Percentiles rank a stretch among this genome's conserved stretches.
Conservation (phyloP, 495 filamentous ascomycete species). For the Tuber melanosporum region DNA sequence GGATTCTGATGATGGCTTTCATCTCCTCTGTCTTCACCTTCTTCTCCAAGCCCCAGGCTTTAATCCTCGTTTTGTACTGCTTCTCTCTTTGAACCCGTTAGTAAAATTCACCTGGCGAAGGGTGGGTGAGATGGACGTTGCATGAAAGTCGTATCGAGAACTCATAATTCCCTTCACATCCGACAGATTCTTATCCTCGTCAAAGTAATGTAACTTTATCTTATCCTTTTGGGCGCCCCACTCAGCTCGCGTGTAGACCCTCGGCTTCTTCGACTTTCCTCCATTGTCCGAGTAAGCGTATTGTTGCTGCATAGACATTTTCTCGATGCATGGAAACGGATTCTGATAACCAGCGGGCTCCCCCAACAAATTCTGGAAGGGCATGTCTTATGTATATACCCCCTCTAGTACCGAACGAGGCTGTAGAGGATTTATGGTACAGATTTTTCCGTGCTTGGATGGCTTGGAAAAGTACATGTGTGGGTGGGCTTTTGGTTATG, state of each 20-base stretch:
- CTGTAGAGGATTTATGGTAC: neutral
- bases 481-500: neutral
- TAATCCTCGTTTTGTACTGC: conserved; percentile 3
- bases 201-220: conserved; percentile 1
- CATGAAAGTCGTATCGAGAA: neutral
- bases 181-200: neutral
- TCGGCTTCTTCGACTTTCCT: neutral
- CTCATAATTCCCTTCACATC: neutral
- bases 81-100: conserved; percentile 5
- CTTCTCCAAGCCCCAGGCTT: neutral
- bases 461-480: neutral
- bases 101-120: neutral
- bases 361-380: neutral
- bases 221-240: neutral
- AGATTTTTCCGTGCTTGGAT: neutral
- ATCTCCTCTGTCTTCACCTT: conserved; percentile 1
- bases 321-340: neutral
- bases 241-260: neutral
- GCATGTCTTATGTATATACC: neutral
- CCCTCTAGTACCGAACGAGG: neutral
- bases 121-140: conserved; percentile 1
- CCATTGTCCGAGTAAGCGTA: neutral
- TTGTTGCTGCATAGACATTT: neutral
- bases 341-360: neutral
- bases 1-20: neutral